phyloP scores from a whole-genome alignment of 352 stramenopile genomes.

The Phytophthora constricta region DNA sequence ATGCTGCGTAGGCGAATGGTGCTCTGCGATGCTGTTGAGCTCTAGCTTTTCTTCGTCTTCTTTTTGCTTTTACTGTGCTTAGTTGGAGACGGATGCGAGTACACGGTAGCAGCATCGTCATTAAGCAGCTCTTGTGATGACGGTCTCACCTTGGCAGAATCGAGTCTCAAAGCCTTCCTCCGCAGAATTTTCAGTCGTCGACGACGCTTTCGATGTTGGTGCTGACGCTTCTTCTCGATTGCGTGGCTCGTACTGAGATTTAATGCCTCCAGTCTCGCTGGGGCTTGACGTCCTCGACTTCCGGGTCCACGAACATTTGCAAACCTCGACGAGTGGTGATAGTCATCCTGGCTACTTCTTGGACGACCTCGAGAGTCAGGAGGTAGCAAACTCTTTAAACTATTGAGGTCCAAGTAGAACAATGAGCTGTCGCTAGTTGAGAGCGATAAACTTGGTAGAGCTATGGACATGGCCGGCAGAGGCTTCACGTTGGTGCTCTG shows the following conservation, averaged over 20 bases:
- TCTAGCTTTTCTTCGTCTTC: conserved; percentile 19
- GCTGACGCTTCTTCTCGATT: conserved; percentile 3
- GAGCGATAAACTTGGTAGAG: conserved; percentile 25
- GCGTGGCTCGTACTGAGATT: conserved; percentile 17
- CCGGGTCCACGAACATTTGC: neutral
- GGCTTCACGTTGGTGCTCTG: conserved; percentile 57
- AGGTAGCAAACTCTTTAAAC: conserved; percentile 65
- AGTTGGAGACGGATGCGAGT: conserved; percentile 10
- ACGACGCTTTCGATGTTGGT: conserved; percentile 14
- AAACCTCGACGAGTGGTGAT: conserved; percentile 6
- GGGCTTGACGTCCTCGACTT: conserved; percentile 29
- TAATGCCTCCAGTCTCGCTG: conserved; percentile 55
- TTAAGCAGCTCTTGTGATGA: conserved; percentile 27
- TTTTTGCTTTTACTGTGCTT: conserved; percentile 17
- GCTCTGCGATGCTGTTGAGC: conserved; percentile 5
- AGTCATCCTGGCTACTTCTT: conserved; percentile 30
- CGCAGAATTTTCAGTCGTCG: conserved; percentile 31
- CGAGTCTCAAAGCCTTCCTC: conserved; percentile 55
- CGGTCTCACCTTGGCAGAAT: conserved; percentile 46
- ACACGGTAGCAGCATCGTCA: conserved; percentile 9
- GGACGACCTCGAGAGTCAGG: conserved; percentile 26
- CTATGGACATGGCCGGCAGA: conserved; percentile 20
- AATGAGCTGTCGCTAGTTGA: conserved; percentile 39
- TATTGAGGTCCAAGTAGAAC: conserved; percentile 76
- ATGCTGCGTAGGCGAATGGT: conserved; percentile 10